Base-by-base conservation (phyloP, 768 basidiomycete species). In the Termitomyces sp. region DNA sequence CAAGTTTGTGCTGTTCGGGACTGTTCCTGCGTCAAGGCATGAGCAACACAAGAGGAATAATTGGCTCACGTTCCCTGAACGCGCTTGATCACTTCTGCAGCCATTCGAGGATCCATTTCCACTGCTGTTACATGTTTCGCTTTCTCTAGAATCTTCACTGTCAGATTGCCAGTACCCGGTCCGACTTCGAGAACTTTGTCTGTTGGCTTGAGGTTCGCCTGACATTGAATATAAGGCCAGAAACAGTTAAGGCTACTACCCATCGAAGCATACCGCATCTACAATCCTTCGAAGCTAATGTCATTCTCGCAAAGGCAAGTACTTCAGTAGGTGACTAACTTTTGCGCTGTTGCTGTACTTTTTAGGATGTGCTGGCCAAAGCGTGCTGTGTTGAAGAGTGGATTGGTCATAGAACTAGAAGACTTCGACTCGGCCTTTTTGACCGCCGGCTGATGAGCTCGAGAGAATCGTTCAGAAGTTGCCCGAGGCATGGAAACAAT, bases 61-160 rank as follows among this genome's bases (percentile, higher is more conserved):
- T 53, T 34, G 15, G 26, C 95, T 75, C 72, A 98, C 96, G 88
- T 97, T 77, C 96, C 97, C 81, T 98, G 90, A 9, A 98, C 94
- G 50, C 97, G 86, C 72, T 99, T 99, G 44, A 91, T 89, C 51
- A 98, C 82, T 71, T 98, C 97, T 18, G 95, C 94, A 15, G 97
- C 96, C 96, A 98, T 98, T 16, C 97, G 86, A 62, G 97, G 97
- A 69, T 98, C 97, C 89, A 94, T 92, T 74, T 99, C 97, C 24
- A 98, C 86, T 1, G 95, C 96, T 0, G 91, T 92, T 28, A 92
- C 89, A 74, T 90, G 88, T 70, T 94, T 94, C 55, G 91, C 90
- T 71, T 94, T 89, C 66, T 96, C 92, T 26, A 99, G 75, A 57
- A 98, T 99, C 66, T 90, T 81, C 20, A 97, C 88, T 0, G 97